Evolutionary conservation across 2,329 filamentous ascomycete genomes (phyloP), one percentile per base, ranked within the genome.

Genomic region (Epicoccum nigrum): DNA sequence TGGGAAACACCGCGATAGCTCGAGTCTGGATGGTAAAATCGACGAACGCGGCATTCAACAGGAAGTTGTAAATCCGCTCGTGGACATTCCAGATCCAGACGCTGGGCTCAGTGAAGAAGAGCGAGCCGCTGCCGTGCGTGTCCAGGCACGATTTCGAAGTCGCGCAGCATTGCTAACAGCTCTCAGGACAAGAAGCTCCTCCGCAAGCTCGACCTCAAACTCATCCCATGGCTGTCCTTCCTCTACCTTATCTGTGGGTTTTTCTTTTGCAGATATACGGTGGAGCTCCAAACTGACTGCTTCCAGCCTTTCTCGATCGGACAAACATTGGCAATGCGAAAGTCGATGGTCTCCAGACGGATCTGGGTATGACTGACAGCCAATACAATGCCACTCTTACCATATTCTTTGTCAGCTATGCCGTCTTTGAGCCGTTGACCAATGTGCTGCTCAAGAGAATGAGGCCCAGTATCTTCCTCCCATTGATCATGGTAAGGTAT

Each of bases 321-420:
- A 92, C 90, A 20, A 93, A 94, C 63, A 89, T 92, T 52, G 89
- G 89, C 35, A 94, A 81, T 74, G 90, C 83, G 2, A 83, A 83
- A 63, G 76, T 85, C 17, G 82, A 79, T n/a, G 81, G 82, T 12
- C 70, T 86, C 2, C 71, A 80, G 46, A 66, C 78, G 9, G 85
- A 88, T 50, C 75, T 94, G 6, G 59, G 81, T 25, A 83, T 93
- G 78, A 80, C 80, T 0, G 79, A 81, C 2, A 73, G 78, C 5
- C 79, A 88, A 65, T 96, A 92, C 76, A 92, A 92, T 70, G 79
- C 83, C 17, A 83, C 86, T 0, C 79, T 96, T 7, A 90, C 88
- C 27, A 87, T 95, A 61, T 96, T 96, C 77, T 96, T 95, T 76
- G 80, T 95, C 41, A 91, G 88, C 0, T 96, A 96, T 69, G 82